Evolutionary conservation across 2,329 filamentous ascomycete genomes (phyloP).

Genomic region (Scedosporium dehoogii): DNA sequence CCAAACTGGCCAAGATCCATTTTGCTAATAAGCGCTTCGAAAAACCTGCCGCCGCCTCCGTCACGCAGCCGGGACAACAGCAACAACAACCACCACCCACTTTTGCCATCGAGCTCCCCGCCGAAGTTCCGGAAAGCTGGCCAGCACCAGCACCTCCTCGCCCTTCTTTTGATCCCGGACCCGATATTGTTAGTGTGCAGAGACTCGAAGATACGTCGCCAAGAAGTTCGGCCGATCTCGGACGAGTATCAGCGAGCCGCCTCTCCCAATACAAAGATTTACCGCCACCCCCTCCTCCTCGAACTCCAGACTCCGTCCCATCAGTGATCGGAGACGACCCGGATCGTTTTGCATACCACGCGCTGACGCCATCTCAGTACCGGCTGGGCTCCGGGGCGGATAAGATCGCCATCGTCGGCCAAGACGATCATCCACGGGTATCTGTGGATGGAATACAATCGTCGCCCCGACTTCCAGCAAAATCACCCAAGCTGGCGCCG

Average conservation of each 20-base stretch:
- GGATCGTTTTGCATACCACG: slow-evolving; percentile 45
- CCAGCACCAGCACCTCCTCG: slow-evolving; percentile 25
- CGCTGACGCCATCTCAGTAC: slow-evolving; percentile 50
- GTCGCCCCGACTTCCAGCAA: not conserved
- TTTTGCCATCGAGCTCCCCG: slow-evolving; percentile 48
- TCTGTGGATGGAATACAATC: not conserved
- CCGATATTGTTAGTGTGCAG: slow-evolving; percentile 35
- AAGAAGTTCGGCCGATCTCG: slow-evolving; percentile 38
- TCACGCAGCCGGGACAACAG: slow-evolving; percentile 8
- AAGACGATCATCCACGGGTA: slow-evolving; percentile 44
- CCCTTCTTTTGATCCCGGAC: slow-evolving; percentile 41
- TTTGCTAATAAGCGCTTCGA: slow-evolving; percentile 63
- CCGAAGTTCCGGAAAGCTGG: slow-evolving; percentile 35
- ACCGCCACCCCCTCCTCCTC: slow-evolving; percentile 20
- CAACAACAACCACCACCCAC: slow-evolving; percentile 16
- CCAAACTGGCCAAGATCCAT: slow-evolving; percentile 75
- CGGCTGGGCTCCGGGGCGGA: slow-evolving; percentile 50
- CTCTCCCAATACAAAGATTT: slow-evolving; percentile 18
- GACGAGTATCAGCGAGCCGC: slow-evolving; percentile 21
- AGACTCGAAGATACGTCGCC: slow-evolving; percentile 32
- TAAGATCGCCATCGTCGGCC: slow-evolving; percentile 54
- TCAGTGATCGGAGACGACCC: slow-evolving; percentile 26
- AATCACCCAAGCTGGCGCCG: slow-evolving; percentile 15
- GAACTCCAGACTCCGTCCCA: slow-evolving; percentile 14
- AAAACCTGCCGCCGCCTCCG: not conserved